phyloP scores from a whole-genome alignment of 768 basidiomycete genomes.

The Tricholomella constricta region DNA sequence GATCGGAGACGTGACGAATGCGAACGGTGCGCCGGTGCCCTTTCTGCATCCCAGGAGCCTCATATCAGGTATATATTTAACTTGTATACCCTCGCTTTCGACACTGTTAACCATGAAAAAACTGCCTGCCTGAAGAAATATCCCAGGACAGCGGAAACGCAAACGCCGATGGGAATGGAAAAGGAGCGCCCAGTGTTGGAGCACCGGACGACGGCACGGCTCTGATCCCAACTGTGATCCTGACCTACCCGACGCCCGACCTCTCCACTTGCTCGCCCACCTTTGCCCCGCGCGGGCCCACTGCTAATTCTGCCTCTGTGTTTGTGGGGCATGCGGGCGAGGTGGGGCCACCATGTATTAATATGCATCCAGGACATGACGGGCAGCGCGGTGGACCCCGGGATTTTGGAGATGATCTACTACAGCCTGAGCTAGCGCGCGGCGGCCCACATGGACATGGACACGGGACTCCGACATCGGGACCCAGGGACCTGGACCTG shows the following conservation, averaged over 20 bases:
- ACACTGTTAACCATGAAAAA: too few relatives aligned
- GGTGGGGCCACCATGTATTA: too few relatives aligned
- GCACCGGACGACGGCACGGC: not conserved
- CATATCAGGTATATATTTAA: not conserved
- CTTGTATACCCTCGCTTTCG: not conserved
- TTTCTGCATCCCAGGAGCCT: not conserved
- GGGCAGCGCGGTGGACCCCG: too few relatives aligned
- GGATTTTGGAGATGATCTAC: not conserved
- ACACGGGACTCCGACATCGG: not conserved
- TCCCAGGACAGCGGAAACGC: not conserved
- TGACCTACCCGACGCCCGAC: constrained; percentile 17
- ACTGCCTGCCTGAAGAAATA: not conserved
- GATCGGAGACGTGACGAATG: not conserved
- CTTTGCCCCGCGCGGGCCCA: not conserved
- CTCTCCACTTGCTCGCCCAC: constrained; percentile 1
- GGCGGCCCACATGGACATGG: too few relatives aligned
- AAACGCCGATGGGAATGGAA: not conserved
- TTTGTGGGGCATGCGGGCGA: too few relatives aligned
- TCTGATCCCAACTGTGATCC: constrained; percentile 12
- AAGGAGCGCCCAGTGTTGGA: not conserved
- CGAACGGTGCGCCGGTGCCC: not conserved
- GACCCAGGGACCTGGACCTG: constrained; percentile 6
- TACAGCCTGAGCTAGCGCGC: too few relatives aligned
- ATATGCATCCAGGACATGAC: too few relatives aligned
- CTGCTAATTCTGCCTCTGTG: too few relatives aligned